phyloP scores from a whole-genome alignment of 2,329 filamentous ascomycete genomes.

The Keithomyces neogunnii region DNA sequence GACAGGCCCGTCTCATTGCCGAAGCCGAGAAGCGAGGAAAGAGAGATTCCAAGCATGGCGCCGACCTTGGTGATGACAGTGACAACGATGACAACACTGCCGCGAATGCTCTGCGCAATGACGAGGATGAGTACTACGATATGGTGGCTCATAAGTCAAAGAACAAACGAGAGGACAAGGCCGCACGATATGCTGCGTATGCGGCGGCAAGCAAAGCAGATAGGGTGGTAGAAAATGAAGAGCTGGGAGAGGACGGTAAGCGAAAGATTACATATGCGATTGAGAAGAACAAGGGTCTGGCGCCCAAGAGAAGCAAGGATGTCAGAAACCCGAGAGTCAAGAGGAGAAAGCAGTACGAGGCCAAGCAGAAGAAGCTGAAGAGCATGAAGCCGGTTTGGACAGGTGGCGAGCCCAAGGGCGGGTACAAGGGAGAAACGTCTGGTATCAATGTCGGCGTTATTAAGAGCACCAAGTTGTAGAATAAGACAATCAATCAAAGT shows the following conservation, averaged over 20 bases:
- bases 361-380: conserved; percentile 94
- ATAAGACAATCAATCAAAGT: background rate
- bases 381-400: conserved; percentile 82
- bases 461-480: conserved; percentile 83
- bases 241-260: conserved; percentile 75
- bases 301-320: conserved; percentile 86
- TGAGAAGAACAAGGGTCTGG: conserved; percentile 94
- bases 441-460: conserved; percentile 93
- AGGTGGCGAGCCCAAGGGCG: conserved; percentile 72
- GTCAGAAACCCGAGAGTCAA: conserved; percentile 92
- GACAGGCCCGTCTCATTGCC: conserved; percentile 77
- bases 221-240: conserved; percentile 55
- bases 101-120: conserved; percentile 43
- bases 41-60: conserved; percentile 51
- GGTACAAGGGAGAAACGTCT: conserved; percentile 85
- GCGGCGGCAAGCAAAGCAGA: conserved; percentile 56
- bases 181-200: conserved; percentile 45
- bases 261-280: conserved; percentile 89
- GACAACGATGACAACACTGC: conserved; percentile 56
- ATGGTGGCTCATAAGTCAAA: conserved; percentile 65
- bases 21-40: conserved; percentile 79
- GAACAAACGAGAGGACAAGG: conserved; percentile 67
- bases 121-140: conserved; percentile 79
- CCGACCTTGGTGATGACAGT: conserved; percentile 60
- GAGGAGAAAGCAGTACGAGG: conserved; percentile 93